Evolutionary conservation across 1,139 yeast species (phyloP).

Genomic region (Nakaseomyces sp.): DNA sequence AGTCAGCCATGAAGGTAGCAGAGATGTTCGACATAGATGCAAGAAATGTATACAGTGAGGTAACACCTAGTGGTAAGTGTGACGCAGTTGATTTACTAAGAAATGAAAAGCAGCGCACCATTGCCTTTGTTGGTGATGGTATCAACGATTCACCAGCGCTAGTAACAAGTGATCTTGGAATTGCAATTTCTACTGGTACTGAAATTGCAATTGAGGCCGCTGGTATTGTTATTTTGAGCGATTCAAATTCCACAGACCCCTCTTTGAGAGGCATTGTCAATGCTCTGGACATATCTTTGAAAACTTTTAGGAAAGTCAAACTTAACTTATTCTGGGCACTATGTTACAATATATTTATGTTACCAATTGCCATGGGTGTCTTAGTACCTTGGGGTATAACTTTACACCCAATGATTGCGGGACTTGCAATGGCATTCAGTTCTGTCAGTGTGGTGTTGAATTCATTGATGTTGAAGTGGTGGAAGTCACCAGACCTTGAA

Average conservation of each 20-base stretch:
- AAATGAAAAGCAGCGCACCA: conserved; percentile 30
- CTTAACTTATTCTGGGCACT: conserved; percentile 80
- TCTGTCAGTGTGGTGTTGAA: conserved; percentile 82
- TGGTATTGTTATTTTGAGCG: conserved; percentile 65
- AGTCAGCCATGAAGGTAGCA: conserved; percentile 61
- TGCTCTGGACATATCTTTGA: conserved; percentile 62
- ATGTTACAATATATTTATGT: conserved; percentile 75
- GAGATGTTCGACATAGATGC: conserved; percentile 55
- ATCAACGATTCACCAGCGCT: conserved; percentile 94
- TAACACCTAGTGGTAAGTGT: conserved; percentile 71
- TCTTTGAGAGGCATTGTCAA: conserved; percentile 59
- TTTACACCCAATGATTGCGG: conserved; percentile 83
- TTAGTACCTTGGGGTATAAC: conserved; percentile 69
- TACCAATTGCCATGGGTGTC: conserved; percentile 94
- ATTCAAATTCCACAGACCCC: conserved; percentile 21
- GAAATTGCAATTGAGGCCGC: conserved; percentile 96
- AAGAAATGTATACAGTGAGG: conserved; percentile 63
- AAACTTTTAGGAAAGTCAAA: conserved; percentile 68
- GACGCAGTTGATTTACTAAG: conserved; percentile 55
- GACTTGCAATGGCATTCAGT: conserved; percentile 88
- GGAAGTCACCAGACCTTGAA: conserved; percentile 40
- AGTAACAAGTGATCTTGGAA: conserved; percentile 79
- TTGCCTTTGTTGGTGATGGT: conserved; percentile 95
- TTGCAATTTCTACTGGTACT: conserved; percentile 86
- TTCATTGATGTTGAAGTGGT: conserved; percentile 59